phyloP scores from a whole-genome alignment of 768 basidiomycete genomes.

The Hypholoma fasciculare region DNA sequence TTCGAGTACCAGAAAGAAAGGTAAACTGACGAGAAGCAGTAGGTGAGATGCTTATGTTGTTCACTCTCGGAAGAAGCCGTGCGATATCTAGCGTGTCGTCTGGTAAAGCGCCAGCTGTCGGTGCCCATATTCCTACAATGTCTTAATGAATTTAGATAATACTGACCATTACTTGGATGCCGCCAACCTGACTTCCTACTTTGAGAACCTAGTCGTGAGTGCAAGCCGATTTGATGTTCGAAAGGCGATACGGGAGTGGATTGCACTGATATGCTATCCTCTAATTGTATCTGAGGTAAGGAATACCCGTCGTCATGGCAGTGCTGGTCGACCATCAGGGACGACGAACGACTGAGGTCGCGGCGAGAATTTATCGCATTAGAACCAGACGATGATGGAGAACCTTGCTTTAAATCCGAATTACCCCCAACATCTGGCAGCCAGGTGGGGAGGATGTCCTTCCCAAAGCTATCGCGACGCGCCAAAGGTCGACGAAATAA shows the following conservation, averaged over 20 bases:
- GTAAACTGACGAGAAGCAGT: background rate
- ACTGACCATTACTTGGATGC: background rate
- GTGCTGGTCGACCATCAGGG: too few species aligned
- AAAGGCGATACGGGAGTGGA: too few species aligned
- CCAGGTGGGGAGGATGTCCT: conserved; percentile 8
- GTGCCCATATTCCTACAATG: background rate
- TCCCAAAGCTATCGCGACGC: conserved; percentile 13
- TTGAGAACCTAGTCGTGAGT: too few species aligned
- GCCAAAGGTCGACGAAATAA: conserved; percentile 8
- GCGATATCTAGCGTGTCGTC: conserved; percentile 11
- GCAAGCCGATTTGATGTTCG: too few species aligned
- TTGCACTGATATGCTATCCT: too few species aligned
- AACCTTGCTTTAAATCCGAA: background rate
- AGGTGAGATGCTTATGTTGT: background rate
- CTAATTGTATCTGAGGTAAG: too few species aligned
- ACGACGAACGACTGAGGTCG: too few species aligned
- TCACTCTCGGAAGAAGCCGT: background rate
- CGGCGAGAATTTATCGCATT: background rate
- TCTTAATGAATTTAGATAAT: too few species aligned
- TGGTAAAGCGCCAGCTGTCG: background rate
- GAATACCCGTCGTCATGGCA: too few species aligned
- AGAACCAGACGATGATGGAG: background rate
- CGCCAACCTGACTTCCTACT: too few species aligned
- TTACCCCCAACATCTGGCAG: background rate
- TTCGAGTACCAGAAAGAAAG: background rate